These are phyloP conservation scores for Aspergillus neotritici DNA, from an alignment of 2,329 filamentous ascomycete species.

Conservation along the genomic window DNA sequence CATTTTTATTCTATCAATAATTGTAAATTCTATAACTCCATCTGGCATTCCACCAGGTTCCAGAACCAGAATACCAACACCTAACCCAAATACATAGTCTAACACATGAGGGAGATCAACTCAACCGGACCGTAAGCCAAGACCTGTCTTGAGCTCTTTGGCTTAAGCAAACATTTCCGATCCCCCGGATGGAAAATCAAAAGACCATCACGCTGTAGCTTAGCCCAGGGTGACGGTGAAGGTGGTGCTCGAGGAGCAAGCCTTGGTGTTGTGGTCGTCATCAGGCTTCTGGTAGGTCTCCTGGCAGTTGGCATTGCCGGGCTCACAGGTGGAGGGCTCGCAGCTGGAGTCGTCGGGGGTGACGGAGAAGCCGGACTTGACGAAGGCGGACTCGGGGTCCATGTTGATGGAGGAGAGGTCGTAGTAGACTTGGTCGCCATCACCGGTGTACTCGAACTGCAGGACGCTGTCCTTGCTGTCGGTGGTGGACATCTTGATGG, in stretches of 20 bases:
- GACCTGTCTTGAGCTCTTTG: no score
- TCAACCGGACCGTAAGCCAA: no score
- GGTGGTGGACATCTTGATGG: slow-evolving; percentile 32
- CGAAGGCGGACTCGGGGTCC: slow-evolving; percentile 27
- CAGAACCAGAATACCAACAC: no score
- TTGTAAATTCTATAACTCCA: no score
- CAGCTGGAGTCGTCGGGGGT: slow-evolving; percentile 26
- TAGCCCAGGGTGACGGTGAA: slow-evolving; percentile 32
- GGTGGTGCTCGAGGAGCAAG: slow-evolving; percentile 23
- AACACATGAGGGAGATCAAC: no score
- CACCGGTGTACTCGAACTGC: slow-evolving; percentile 37
- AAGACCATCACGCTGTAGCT: neutral
- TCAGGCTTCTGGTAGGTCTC: slow-evolving; percentile 32
- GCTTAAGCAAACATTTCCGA: no score
- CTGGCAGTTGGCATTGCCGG: slow-evolving; percentile 29
- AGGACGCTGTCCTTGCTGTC: slow-evolving; percentile 17
- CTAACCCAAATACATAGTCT: no score
- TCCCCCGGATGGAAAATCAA: no score
- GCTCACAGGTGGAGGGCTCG: slow-evolving; percentile 22
- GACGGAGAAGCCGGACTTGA: slow-evolving; percentile 28
- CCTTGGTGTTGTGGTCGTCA: slow-evolving; percentile 29
- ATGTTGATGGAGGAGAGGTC: slow-evolving; percentile 38
- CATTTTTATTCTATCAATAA: no score
- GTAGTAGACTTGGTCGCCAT: slow-evolving; percentile 32
- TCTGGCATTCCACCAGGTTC: no score